These are phyloP conservation scores for Murraya paniculata DNA, from an alignment of 345 rosid genomes.

Conservation along the genomic window DNA sequence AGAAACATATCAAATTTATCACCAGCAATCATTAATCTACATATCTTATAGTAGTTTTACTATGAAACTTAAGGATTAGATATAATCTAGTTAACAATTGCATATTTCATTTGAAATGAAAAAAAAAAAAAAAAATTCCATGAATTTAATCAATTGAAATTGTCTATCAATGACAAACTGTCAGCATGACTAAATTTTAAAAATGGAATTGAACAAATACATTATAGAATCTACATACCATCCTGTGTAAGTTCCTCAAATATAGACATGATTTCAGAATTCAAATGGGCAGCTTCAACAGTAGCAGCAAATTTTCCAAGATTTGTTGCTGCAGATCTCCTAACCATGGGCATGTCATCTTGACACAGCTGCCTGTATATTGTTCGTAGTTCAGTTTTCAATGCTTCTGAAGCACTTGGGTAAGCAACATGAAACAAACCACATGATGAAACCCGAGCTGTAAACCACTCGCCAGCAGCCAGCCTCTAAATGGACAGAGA, in stretches of 20 bases:
- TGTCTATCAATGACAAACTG: neutral
- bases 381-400: slow-evolving; percentile 59
- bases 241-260: slow-evolving; percentile 79
- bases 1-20: neutral
- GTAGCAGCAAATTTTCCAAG: slow-evolving; percentile 82
- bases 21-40: neutral
- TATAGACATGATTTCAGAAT: slow-evolving; percentile 66
- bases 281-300: slow-evolving; percentile 64
- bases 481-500: slow-evolving; percentile 44
- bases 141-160: neutral
- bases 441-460: slow-evolving; percentile 77
- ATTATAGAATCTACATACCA: slow-evolving; percentile 35
- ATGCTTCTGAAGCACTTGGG: slow-evolving; percentile 58
- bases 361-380: slow-evolving; percentile 66
- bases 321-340: slow-evolving; percentile 80
- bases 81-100: neutral
- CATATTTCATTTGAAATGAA: neutral
- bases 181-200: neutral
- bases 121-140: neutral
- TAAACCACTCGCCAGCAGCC: slow-evolving; percentile 85
- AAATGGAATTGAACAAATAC: neutral
- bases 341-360: slow-evolving; percentile 94
- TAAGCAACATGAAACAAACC: slow-evolving; percentile 79
- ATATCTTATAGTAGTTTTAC: neutral
- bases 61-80: neutral